Conservation (phyloP, 805 yeast genomes). For the Teunomyces stri region DNA sequence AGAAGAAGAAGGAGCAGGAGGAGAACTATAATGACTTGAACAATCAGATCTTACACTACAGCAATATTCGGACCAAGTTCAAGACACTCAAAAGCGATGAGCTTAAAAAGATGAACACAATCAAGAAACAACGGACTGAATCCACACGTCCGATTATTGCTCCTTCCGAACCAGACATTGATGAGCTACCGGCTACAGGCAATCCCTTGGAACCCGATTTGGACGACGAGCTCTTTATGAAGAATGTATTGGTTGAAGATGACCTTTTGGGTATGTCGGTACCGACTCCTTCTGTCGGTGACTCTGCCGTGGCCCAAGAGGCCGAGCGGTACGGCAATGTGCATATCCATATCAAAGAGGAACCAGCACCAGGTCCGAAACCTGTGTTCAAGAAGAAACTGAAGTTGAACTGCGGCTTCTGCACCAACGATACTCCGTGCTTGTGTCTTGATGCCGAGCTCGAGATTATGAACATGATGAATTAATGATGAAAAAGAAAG, state of each 20-base stretch:
- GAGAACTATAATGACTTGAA: conserved; percentile 12
- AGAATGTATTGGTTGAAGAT: conserved; percentile 6
- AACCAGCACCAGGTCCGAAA: conserved; percentile 1
- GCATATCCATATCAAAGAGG: conserved; percentile 8
- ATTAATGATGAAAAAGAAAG: not conserved
- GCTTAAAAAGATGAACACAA: conserved; percentile 7
- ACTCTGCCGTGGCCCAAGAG: conserved; percentile 3
- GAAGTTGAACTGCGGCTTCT: conserved; percentile 34
- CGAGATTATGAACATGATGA: conserved; percentile 7
- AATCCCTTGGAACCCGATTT: conserved; percentile 4
- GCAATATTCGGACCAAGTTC: conserved; percentile 17
- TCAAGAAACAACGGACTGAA: conserved; percentile 4
- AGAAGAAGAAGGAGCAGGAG: conserved; percentile 10
- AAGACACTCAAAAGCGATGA: conserved; percentile 12
- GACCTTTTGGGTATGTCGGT: conserved; percentile 4
- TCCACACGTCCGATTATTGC: not conserved
- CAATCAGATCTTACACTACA: conserved; percentile 19
- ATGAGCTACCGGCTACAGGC: not conserved
- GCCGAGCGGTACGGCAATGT: conserved; percentile 12
- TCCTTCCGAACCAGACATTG: not conserved
- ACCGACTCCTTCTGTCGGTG: not conserved
- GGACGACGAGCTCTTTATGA: conserved; percentile 7
- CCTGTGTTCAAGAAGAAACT: conserved; percentile 13
- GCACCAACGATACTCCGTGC: conserved; percentile 39
- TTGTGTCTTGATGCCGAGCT: conserved; percentile 40